Base-by-base conservation (phyloP, 495 filamentous ascomycete species). In the Podospora pseudocomata region DNA sequence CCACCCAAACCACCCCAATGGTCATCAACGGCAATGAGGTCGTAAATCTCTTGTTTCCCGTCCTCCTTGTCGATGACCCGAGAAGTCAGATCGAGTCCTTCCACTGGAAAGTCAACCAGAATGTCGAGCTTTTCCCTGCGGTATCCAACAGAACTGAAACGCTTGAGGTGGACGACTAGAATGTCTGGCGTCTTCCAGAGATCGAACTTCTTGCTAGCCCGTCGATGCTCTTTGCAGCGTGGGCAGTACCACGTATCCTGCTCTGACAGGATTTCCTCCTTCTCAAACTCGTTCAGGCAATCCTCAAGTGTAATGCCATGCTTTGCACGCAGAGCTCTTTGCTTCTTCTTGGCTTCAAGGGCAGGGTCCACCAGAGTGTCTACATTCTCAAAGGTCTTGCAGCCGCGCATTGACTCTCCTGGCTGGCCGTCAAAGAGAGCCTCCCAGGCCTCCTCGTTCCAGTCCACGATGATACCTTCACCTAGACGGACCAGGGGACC, bases 211-310 rank as follows among this genome's bases (percentile, higher is more conserved):
- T 98, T 99, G 80, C 87, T 93, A 20, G 96, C 95, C 27, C 92
- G 88, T 11, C 91, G 88, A 72, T 96, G 90, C 70, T 96, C 91
- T 74, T 98, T 97, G 85, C 95, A 99, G 58, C 92, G 87, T 66
- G 92, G 93, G 71, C 95, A 99, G 73, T 92, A 97, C 95, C 95
- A 99, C 32, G 92, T 93, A 74, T 99, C 94, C 70, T 93, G 91
- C 75, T 96, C 92, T 0, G 93, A 96, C 3, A 99, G 82, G 56
- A 97, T 88, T 76, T 99, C 95, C 66, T 92, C 88, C 76, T 92
- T 94, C 73, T 93, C 92, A 69, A 97, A 97, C 76, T 98, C 94
- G 53, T 92, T 88, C 30, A 99, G 86, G 73, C 95, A 99, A 72
- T 97, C 91, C 58, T 93, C 88, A n/a, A 99, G 84, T 27, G 87